Conservation (phyloP, 2,329 filamentous ascomycete species). For the Onygenales sp. region DNA sequence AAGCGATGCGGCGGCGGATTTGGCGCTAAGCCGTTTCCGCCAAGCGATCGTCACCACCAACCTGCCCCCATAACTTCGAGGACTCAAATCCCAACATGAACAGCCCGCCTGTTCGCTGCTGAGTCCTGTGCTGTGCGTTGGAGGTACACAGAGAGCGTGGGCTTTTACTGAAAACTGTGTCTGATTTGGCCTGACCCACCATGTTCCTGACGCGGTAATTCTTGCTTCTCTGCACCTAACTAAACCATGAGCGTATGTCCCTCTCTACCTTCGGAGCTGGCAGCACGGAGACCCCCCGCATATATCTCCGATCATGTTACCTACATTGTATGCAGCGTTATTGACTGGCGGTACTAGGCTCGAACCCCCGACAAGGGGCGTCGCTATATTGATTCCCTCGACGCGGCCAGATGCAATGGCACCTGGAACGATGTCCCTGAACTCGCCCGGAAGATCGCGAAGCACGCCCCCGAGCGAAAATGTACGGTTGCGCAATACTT, state of each 20-base stretch:
- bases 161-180: neutral
- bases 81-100: neutral
- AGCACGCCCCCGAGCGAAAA: conserved; percentile 76
- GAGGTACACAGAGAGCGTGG: neutral
- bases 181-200: neutral
- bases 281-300: neutral
- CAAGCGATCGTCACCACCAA: neutral
- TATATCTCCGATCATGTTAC: neutral
- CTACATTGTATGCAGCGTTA: neutral
- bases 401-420: conserved; percentile 77
- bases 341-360: conserved; percentile 1
- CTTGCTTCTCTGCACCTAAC: neutral
- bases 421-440: conserved; percentile 82
- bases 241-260: conserved; percentile 17
- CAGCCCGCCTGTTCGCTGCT: neutral
- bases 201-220: conserved; percentile 1
- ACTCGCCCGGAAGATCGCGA: conserved; percentile 83
- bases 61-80: neutral
- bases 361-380: conserved; percentile 58
- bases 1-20: neutral
- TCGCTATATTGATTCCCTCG: conserved; percentile 72
- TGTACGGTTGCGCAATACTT: conserved; percentile 48
- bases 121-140: neutral
- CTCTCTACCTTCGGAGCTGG: neutral
- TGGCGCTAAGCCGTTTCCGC: conserved; percentile 1